Conservation (phyloP, 2,329 filamentous ascomycete species). For the Penicillium occitanis region DNA sequence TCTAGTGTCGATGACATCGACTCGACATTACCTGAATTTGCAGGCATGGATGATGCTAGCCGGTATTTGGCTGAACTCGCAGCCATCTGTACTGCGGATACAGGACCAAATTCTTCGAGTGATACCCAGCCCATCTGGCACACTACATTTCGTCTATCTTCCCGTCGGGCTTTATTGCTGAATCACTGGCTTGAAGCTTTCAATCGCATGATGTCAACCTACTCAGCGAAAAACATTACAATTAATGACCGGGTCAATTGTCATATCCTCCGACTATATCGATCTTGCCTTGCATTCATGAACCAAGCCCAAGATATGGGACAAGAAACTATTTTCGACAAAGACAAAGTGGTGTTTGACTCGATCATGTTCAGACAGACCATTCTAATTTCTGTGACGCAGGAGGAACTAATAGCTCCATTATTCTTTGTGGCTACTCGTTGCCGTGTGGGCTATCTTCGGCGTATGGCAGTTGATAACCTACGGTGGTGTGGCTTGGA, state of each 20-base stretch:
- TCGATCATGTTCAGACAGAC: conserved; percentile 8
- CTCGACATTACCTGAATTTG: conserved; percentile 9
- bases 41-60: conserved; percentile 6
- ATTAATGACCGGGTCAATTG: neutral
- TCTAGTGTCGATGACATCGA: neutral
- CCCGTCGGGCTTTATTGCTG: conserved; percentile 8
- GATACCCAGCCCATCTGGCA: neutral
- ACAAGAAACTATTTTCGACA: conserved; percentile 13
- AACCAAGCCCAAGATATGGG: conserved; percentile 14
- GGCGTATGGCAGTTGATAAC: conserved; percentile 5
- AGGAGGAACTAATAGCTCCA: conserved; percentile 9
- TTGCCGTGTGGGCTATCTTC: conserved; percentile 13
- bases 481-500: conserved; percentile 12
- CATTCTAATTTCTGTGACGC: conserved; percentile 9
- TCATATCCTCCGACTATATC: conserved; percentile 16
- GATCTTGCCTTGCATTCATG: conserved; percentile 12
- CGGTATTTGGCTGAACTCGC: conserved; percentile 1
- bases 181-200: conserved; percentile 14
- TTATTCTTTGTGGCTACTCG: conserved; percentile 18
- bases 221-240: neutral
- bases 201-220: conserved; percentile 11
- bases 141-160: conserved; percentile 7
- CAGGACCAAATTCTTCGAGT: too few relatives aligned
- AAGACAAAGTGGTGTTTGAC: conserved; percentile 14
- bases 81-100: neutral